Base-by-base conservation (phyloP, 768 basidiomycete species). In the Rhodotorula toruloides region DNA sequence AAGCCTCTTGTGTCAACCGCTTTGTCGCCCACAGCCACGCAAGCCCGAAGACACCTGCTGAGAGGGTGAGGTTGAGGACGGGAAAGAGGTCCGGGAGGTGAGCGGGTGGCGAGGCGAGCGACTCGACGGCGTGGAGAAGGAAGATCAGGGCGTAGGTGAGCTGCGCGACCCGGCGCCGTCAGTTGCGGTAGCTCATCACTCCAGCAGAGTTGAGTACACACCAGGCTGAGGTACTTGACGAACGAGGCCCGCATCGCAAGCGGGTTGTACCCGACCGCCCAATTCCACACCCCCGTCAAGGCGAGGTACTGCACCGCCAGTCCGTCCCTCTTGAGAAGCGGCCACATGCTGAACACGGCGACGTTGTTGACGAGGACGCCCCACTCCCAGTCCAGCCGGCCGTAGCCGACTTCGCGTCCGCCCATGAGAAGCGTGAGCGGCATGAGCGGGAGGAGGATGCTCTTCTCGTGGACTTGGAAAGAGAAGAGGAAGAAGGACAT, bases 401-500 rank as follows among this genome's bases (percentile, higher is more conserved):
- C 67, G 63, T 66, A 72, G 44, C 68, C 77, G 61, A 60, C 63
- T 65, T 72, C 70, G 54, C 61, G 63, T 40, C 44, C 75, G 58
- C 65, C 86, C 58, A 93, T 81, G 22, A 93, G 80, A 25, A 97
- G 80, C 0, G 87, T 89, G 36, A 92, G 80, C 1, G 93, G 93
- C 69, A 97, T 77, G 29, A 98, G 80, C 6, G 92, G 91, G 2
- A 97, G 75, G 25, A 96, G 76, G 46, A 97, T 89, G 6, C 87
- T 87, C 81, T 96, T 97, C 77, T 97, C 93, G 77, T 96, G 93
- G 44, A 93, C 92, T 74, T 96, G 92, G 78, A 94, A 94, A 11
- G 91, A 92, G 80, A 94, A 93, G 39, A 97, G 81, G 80, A 94
- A 97, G 82, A 97, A 96, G 14, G 91, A 88, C 81, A 97, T 83